Evolutionary conservation across 208 protist species (phyloP).

Genomic region (Blastocrithidia nonstop): DNA sequence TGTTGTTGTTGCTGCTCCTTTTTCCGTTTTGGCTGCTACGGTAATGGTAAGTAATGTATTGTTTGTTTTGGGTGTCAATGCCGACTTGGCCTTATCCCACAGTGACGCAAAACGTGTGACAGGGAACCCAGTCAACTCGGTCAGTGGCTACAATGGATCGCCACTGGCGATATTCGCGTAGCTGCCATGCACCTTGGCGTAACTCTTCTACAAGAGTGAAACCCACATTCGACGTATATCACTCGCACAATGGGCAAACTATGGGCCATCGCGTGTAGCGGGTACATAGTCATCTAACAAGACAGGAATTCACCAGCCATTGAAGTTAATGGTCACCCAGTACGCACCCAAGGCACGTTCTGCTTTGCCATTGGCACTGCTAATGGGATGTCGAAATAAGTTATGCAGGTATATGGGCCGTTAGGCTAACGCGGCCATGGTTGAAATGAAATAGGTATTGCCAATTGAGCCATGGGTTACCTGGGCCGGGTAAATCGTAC

Average conservation of each 20-base stretch:
- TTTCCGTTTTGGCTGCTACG: too few species aligned
- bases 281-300: constrained; percentile 74
- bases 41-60: too few species aligned
- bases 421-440: constrained; percentile 43
- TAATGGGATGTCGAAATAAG: constrained; percentile 57
- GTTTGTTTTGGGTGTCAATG: constrained; percentile 19
- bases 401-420: constrained; percentile 14
- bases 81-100: constrained; percentile 25
- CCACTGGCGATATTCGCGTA: constrained; percentile 72
- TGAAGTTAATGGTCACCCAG: constrained; percentile 61
- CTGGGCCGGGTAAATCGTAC: constrained; percentile 34
- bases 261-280: constrained; percentile 25
- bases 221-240: constrained; percentile 76
- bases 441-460: constrained; percentile 65
- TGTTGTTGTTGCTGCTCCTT: too few species aligned
- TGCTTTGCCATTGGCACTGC: constrained; percentile 20
- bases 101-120: constrained; percentile 40
- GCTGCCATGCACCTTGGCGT: constrained; percentile 70
- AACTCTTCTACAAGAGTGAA: constrained; percentile 69
- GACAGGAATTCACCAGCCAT: constrained; percentile 71
- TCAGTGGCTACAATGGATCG: constrained; percentile 49
- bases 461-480: constrained; percentile 62
- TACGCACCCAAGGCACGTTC: constrained; percentile 57
- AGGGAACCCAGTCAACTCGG: constrained; percentile 67
- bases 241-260: constrained; percentile 35